Conservation (phyloP, 192 early-diverging fungal genomes). For the Coemansia sp. region DNA sequence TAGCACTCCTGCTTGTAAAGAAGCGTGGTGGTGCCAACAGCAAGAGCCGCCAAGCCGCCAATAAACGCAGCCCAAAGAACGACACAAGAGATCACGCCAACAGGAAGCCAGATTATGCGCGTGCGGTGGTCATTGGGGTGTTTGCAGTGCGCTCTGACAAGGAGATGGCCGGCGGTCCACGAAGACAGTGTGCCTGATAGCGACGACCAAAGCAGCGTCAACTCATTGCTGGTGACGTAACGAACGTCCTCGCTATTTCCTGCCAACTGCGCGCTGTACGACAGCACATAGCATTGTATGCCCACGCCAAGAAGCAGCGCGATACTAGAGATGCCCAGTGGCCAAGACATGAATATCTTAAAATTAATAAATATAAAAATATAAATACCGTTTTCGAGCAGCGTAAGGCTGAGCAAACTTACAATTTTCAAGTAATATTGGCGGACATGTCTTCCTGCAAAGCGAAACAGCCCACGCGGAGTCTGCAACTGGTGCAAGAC, state of each 20-base stretch:
- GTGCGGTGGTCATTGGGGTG: not conserved
- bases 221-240: slow-evolving; percentile 27
- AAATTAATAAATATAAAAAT: not conserved
- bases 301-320: slow-evolving; percentile 12
- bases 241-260: slow-evolving; percentile 5
- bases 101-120: slow-evolving; percentile 31
- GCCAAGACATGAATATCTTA: not conserved
- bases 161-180: slow-evolving; percentile 25
- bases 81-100: slow-evolving; percentile 13
- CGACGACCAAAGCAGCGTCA: slow-evolving; percentile 27
- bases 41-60: not conserved
- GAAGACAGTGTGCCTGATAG: slow-evolving; percentile 13
- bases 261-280: not conserved
- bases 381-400: not conserved
- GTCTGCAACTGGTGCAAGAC: not conserved
- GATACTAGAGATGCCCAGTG: slow-evolving; percentile 4
- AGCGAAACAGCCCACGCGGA: not conserved
- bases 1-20: slow-evolving; percentile 12
- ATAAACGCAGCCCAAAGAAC: slow-evolving; percentile 21
- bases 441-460: not conserved
- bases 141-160: slow-evolving; percentile 6
- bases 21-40: not conserved
- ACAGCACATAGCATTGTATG: slow-evolving; percentile 20
- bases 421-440: not conserved
- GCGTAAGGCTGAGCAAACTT: not conserved